phyloP scores from a whole-genome alignment of 1,284 basidiomycete genomes.

The Schizophyllum amplum region DNA sequence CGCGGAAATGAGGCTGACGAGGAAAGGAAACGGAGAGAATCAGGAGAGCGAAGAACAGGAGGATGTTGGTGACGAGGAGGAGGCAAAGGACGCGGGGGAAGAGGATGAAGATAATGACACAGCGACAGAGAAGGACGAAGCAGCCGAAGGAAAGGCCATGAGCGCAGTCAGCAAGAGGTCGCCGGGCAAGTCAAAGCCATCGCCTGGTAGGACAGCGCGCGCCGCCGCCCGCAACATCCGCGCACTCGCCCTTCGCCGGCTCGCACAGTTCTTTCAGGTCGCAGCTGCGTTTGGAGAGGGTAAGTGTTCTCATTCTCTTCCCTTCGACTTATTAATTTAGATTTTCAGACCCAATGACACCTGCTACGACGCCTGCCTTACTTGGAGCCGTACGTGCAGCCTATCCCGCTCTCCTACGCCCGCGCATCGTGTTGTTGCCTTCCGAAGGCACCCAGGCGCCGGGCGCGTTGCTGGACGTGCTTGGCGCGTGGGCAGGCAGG shows the following conservation, averaged over 20 bases:
- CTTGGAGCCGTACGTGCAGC: conserved; percentile 39
- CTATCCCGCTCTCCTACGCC: conserved; percentile 74
- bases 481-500: conserved; percentile 62
- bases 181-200: conserved; percentile 29
- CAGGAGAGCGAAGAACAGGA: conserved; percentile 10
- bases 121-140: conserved; percentile 22
- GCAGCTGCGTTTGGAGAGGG: background rate
- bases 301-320: conserved; percentile 63
- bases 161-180: conserved; percentile 18
- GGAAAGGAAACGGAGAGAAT: too few relatives aligned
- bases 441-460: conserved; percentile 90
- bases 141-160: conserved; percentile 21
- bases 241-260: conserved; percentile 78
- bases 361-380: too few relatives aligned
- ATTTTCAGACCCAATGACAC: too few relatives aligned
- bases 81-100: conserved; percentile 10
- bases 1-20: conserved; percentile 50
- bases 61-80: conserved; percentile 10
- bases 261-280: conserved; percentile 80
- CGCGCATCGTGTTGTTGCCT: conserved; percentile 70
- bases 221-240: conserved; percentile 54
- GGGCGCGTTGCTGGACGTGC: conserved; percentile 83
- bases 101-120: conserved; percentile 18
- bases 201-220: conserved; percentile 25
- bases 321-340: conserved; percentile 30